These are phyloP conservation scores for Melastoma candidum DNA, from an alignment of 441 rosid genomes.

Conservation along the genomic window DNA sequence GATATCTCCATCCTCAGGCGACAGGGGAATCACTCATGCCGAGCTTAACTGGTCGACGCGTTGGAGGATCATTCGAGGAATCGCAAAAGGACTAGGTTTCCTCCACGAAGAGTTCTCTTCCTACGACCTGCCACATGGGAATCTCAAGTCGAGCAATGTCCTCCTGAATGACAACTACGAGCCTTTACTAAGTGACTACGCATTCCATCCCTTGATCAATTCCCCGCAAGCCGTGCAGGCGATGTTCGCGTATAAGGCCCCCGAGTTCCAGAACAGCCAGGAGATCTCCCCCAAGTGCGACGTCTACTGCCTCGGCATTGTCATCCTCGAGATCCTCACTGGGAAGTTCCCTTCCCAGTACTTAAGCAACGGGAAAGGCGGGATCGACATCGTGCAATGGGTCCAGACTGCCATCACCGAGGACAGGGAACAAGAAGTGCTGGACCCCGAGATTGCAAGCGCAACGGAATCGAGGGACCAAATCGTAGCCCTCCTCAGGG, in stretches of 20 bases:
- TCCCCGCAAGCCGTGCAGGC: constrained; percentile 33
- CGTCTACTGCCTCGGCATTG: constrained; percentile 65
- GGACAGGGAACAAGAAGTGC: constrained; percentile 42
- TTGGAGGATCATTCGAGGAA: constrained; percentile 57
- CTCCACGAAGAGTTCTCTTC: constrained; percentile 48
- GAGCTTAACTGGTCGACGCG: constrained; percentile 66
- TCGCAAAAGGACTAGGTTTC: constrained; percentile 48
- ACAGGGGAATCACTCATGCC: constrained; percentile 49
- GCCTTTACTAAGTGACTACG: constrained; percentile 60
- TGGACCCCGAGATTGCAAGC: constrained; percentile 61
- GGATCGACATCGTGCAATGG: constrained; percentile 64
- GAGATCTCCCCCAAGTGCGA: constrained; percentile 60
- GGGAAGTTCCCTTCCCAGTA: constrained; percentile 85
- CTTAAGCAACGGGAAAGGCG: constrained; percentile 52
- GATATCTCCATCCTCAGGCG: constrained; percentile 32
- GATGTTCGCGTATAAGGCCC: constrained; percentile 61
- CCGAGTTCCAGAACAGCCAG: constrained; percentile 35
- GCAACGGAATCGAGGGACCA: constrained; percentile 21
- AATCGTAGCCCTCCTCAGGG: constrained; percentile 41
- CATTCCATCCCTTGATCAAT: constrained; percentile 49
- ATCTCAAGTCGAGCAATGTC: constrained; percentile 85
- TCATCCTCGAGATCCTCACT: constrained; percentile 61
- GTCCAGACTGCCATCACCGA: constrained; percentile 34
- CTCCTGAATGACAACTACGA: constrained; percentile 37
- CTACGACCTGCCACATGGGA: constrained; percentile 78